Base-by-base conservation (phyloP, 2,329 filamentous ascomycete species). In the Proliferodiscus dingleyae region DNA sequence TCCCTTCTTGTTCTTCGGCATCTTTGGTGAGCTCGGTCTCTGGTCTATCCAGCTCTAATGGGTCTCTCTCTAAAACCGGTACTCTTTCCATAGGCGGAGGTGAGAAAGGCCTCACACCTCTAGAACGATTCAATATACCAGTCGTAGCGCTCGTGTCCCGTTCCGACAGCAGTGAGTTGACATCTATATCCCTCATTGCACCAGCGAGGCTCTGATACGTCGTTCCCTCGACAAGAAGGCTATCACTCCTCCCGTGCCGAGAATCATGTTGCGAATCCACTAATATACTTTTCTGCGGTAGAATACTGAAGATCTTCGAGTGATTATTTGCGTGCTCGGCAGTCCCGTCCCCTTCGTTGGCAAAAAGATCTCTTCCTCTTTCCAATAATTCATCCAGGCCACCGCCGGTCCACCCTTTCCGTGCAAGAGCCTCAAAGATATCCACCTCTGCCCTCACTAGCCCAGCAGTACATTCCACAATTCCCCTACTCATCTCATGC, bases 361-460 rank as follows among this genome's bases (percentile, higher is more conserved):
- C 76, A 48, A 82, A 81, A 15, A 84, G 64, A 58, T 85, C 81
- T 28, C 72, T 70, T 7, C 80, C 81, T 57, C 75, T 78, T 49
- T 85, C 81, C 3, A 85, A 66, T 3, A 85, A 64, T 26, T 84
- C 81, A 48, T 85, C 81, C 22, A 85, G 66, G 0, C 81, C 81
- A 23, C 81, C 81, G 29, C 81, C 81, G 16, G 69, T 75, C 81
- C 81, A 85, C 6, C 81, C 81, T 57, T 85, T 85, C 49, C 80
- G 68, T 16, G 81, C 81, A 19, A 85, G 66, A 19, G 75, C 71
- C 66, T 85, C 81, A 47, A 83, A 84, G 22, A 85, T 85, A 63
- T 85, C 81, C 16, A 85, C 77, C 65, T 85, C 81, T 44, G 81
- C 81, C 15, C 81, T 70, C 10, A 84, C 81, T 9, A 85, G 71